Base-by-base conservation (phyloP, 768 basidiomycete species). In the Mycena haematopus region DNA sequence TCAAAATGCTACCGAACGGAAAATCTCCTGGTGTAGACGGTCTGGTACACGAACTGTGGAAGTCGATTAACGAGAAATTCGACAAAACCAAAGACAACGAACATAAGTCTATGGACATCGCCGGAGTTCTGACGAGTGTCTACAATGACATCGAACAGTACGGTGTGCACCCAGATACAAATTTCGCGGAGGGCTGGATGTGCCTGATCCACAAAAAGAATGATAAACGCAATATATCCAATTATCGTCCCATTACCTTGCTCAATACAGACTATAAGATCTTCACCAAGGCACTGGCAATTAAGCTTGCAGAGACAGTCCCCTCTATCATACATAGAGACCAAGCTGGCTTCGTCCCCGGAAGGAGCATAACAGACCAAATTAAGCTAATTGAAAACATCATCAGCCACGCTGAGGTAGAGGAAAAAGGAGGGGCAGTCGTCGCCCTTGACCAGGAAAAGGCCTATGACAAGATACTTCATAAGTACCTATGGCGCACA, bases 281-380 rank as follows among this genome's bases (percentile, higher is more conserved):
- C 13, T 44, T 59, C 50, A 59, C 58, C 1, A 58, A 58, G n/a
- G 57, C 49, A 1, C 49, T 51, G 25, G 24, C 58, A n/a, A 40
- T 52, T 1, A 17, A 17, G n/a, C 31, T 52, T 22, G 51, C 29
- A 6, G 58, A 52, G 15, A 52, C 25, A 6, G 50, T 35, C 17
- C 40, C 58, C 2, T 38, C 49, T 6, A 40, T 58, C 6, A 52
- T 58, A n/a, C 47, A 58, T 22, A 31, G 33, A 21, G 57, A 58
- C n/a, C 57, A 58, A 15, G 58, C 58, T 5, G 74, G 74, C 0
- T 77, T 77, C 6, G 50, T 77, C 0, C 69, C 60, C 2, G 65
- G 65, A 0, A 27, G 65, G 1, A 57, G 45, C 6, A 73, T 76
- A 1, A 62, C 65, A 0, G 62, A 76, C 56, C 72, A 72, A 57